A percentile compares a stretch with the other conserved stretches of the same genome.
These are phyloP conservation scores for Candida wancherniae DNA, from an alignment of 805 yeast genomes.

Conservation along the genomic window DNA sequence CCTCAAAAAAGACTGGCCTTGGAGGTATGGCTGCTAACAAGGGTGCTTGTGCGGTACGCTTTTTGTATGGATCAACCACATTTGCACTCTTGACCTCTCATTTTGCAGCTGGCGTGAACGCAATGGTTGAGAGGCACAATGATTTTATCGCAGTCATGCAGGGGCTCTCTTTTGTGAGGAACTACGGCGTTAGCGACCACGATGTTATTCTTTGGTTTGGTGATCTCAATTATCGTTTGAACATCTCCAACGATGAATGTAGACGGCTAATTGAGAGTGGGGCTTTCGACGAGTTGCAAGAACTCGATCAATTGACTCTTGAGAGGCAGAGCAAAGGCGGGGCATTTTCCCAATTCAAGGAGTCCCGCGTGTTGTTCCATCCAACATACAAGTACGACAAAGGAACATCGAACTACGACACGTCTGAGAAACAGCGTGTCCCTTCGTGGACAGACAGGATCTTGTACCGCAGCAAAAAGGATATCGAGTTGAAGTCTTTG, in stretches of 20 bases:
- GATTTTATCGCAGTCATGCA: conserved; percentile 74
- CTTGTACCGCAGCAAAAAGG: conserved; percentile 52
- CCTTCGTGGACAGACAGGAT: conserved; percentile 98
- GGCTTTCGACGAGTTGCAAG: conserved; percentile 49
- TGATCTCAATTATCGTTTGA: conserved; percentile 83
- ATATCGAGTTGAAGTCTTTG: conserved; percentile 45
- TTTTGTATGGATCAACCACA: conserved; percentile 68
- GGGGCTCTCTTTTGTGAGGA: conserved; percentile 76
- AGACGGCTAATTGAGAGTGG: conserved; percentile 46
- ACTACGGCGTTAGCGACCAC: conserved; percentile 71
- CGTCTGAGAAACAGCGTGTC: conserved; percentile 86
- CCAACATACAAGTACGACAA: conserved; percentile 94
- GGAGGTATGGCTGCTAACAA: conserved; percentile 98
- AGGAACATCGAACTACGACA: conserved; percentile 74
- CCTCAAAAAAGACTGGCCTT: conserved; percentile 89
- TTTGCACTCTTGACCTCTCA: conserved; percentile 88
- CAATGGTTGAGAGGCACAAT: conserved; percentile 77
- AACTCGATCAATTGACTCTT: conserved; percentile 70
- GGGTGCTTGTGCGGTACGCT: conserved; percentile 92
- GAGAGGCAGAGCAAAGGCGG: conserved; percentile 57
- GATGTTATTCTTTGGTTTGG: conserved; percentile 93
- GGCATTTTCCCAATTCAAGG: conserved; percentile 72
- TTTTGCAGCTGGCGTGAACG: conserved; percentile 85
- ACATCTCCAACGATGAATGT: conserved; percentile 68
- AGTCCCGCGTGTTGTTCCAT: conserved; percentile 66